Base-by-base conservation (phyloP, 2,329 filamentous ascomycete species). In the Fusarium torreyae region DNA sequence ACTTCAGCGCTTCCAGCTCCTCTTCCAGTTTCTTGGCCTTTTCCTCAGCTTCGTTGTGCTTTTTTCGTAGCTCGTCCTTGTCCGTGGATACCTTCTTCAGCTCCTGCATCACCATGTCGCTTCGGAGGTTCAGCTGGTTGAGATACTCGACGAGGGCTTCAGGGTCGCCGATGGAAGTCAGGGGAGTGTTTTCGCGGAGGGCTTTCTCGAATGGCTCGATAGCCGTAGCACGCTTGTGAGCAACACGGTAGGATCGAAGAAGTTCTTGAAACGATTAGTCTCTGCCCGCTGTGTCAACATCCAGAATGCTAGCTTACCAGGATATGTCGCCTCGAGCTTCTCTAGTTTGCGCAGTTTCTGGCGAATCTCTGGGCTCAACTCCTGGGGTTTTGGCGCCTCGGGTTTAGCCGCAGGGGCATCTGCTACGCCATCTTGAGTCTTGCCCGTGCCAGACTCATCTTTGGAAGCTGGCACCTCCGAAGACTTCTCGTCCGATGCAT, bases 141-240 rank as follows among this genome's bases (percentile, higher is more conserved):
- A 99, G 85, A 75, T 98, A 99, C 79, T 98, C 95, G 8, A 94
- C 88, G 34, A 99, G 85, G 3, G 94, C 91, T 54, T 89, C 88
- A 0, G 95, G 93, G 63, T 99, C 96, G 71, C 85, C 87, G 73
- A 99, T 97, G 17, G 94, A 95, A 6, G 93, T 92, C 36, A 98
- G 83, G 4, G 96, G 95, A 0, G 96, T 99, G 74, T 97, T 93
- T 77, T 99, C 96, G 73, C 94, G 93, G 9, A 99, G 85, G 1
- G 92, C 91, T 56, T 93, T 91, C 81, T 99, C 96, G 78, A 99
- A 99, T 0, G 94, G 92, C 76, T 98, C 96, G 75, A 98, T 97
- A 4, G 92, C 89, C 14, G 92, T 89, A 42, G 94, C 93, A 52
- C 94, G 90, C 59, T 92, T 89, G 82, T 99, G 95, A 18, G 96